These are phyloP conservation scores for Candida patagonica DNA, from an alignment of 805 yeast genomes.

Conservation along the genomic window DNA sequence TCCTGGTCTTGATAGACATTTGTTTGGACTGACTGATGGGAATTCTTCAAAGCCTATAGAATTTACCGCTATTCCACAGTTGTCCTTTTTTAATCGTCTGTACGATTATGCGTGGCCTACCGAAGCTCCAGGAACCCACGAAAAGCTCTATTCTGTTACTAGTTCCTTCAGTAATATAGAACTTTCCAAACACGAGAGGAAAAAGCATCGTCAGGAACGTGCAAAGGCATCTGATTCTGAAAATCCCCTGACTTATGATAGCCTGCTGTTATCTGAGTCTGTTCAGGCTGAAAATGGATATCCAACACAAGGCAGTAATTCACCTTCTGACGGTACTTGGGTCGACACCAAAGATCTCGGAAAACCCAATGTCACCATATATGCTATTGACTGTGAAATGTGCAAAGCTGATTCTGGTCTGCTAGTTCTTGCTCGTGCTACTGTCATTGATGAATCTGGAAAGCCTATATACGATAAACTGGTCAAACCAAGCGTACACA, in stretches of 20 bases:
- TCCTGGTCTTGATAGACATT: slow-evolving; percentile 51
- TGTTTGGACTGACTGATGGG: slow-evolving; percentile 31
- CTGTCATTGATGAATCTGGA: slow-evolving; percentile 57
- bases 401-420: slow-evolving; percentile 50
- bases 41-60: slow-evolving; percentile 8
- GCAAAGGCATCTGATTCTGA: neutral
- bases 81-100: slow-evolving; percentile 29
- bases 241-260: neutral
- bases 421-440: slow-evolving; percentile 65
- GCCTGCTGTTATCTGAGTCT: neutral
- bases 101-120: slow-evolving; percentile 43
- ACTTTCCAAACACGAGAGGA: neutral
- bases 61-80: slow-evolving; percentile 9
- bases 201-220: neutral
- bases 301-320: neutral
- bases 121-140: slow-evolving; percentile 57
- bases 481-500: slow-evolving; percentile 69
- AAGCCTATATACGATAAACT: slow-evolving; percentile 52
- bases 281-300: neutral
- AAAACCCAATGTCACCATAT: slow-evolving; percentile 44
- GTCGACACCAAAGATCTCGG: slow-evolving; percentile 40
- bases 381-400: slow-evolving; percentile 93
- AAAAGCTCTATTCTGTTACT: slow-evolving; percentile 43
- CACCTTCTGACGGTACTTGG: slow-evolving; percentile 31
- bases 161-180: slow-evolving; percentile 42